A percentile compares a stretch with the other conserved stretches of the same genome.
phyloP scores from a whole-genome alignment of 108 stramenopile genomes.

The Conticribra weissflogii region DNA sequence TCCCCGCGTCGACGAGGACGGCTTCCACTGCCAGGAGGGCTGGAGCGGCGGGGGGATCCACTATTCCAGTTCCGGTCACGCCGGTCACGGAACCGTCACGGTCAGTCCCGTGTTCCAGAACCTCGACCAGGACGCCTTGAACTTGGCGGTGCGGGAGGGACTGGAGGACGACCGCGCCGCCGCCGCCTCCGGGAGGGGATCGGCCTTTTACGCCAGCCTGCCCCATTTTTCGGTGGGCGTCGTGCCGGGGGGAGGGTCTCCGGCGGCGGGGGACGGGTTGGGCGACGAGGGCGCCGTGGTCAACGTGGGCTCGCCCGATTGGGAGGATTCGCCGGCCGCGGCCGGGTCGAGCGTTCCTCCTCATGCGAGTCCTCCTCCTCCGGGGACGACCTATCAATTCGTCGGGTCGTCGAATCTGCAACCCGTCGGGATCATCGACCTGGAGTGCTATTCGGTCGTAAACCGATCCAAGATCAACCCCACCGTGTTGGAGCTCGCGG shows the following conservation, averaged over 20 bases:
- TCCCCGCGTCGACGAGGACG: constrained; percentile 59
- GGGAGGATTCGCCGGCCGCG: constrained; percentile 23
- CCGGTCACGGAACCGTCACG: constrained; percentile 9
- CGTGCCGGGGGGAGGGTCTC: background rate
- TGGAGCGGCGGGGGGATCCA: constrained; percentile 55
- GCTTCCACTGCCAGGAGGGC: constrained; percentile 32
- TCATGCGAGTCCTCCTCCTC: too few relatives aligned
- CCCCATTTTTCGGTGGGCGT: constrained; percentile 30
- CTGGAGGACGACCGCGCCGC: constrained; percentile 45
- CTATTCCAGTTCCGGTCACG: constrained; percentile 10
- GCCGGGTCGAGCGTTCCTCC: constrained; percentile 12
- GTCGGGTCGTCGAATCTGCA: constrained; percentile 48
- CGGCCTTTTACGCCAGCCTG: constrained; percentile 39
- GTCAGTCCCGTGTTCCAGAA: constrained; percentile 33
- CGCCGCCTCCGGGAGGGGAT: background rate
- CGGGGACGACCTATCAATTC: constrained; percentile 46
- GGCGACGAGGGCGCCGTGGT: constrained; percentile 16
- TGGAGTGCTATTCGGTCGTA: constrained; percentile 92
- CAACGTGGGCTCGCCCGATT: constrained; percentile 8
- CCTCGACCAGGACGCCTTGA: constrained; percentile 74
- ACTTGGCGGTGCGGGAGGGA: constrained; percentile 71
- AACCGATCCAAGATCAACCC: constrained; percentile 71
- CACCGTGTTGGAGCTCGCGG: constrained; percentile 77
- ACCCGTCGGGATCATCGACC: constrained; percentile 94
- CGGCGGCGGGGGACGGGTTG: too few relatives aligned